Evolutionary conservation across 345 rosid genomes (phyloP).

Genomic region (Bretschneidera sinensis): DNA sequence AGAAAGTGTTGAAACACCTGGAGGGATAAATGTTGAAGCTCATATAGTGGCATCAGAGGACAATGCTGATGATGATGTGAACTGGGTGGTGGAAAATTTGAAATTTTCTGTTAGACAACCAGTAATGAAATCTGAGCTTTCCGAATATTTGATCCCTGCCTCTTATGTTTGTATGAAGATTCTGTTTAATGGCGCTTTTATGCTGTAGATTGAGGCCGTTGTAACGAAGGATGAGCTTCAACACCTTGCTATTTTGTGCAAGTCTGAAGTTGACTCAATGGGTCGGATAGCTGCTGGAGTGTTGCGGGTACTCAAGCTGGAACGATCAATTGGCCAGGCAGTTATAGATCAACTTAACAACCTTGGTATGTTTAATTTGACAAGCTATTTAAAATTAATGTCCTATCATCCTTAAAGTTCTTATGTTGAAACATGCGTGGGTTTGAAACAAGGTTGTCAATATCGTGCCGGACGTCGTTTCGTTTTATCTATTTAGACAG

Average conservation of each 20-base stretch:
- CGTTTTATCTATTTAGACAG: too few species aligned
- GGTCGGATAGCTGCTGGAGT: conserved; percentile 89
- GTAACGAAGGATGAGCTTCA: conserved; percentile 89
- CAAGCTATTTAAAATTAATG: background rate
- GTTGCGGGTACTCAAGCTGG: conserved; percentile 80
- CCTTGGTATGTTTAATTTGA: conserved; percentile 56
- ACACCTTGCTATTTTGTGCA: conserved; percentile 70
- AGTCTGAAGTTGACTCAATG: conserved; percentile 89
- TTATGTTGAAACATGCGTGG: too few species aligned
- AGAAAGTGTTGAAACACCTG: conserved; percentile 42
- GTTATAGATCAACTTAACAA: conserved; percentile 85
- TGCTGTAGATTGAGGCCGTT: conserved; percentile 69
- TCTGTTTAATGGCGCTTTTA: background rate
- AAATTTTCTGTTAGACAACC: conserved; percentile 90
- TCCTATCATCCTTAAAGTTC: background rate
- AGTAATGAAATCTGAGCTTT: conserved; percentile 42
- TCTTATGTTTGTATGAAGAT: background rate
- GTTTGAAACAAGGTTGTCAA: too few species aligned
- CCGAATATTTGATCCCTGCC: conserved; percentile 10
- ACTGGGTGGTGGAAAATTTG: conserved; percentile 78
- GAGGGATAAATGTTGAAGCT: conserved; percentile 78
- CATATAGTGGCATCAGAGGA: conserved; percentile 54
- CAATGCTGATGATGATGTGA: conserved; percentile 45
- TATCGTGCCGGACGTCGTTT: too few species aligned
- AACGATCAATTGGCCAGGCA: conserved; percentile 69